Evolutionary conservation across 306 rosid species (phyloP).

Genomic region (Cajanus cajan): DNA sequence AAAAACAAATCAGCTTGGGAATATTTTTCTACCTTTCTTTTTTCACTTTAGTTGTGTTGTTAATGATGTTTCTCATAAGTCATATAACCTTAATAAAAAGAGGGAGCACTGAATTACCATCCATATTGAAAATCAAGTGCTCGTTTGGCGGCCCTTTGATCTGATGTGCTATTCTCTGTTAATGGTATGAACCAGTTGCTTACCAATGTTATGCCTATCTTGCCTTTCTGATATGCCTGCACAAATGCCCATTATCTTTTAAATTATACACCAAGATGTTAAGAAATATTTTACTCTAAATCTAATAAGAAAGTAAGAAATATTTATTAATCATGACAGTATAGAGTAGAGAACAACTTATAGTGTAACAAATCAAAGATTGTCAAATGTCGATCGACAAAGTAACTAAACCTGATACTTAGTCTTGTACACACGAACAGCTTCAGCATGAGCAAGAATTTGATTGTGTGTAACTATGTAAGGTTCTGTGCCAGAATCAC

Average conservation of each 20-base stretch:
- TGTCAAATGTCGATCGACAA: too few species aligned
- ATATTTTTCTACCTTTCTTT: too few species aligned
- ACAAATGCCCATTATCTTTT: neutral
- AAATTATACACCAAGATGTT: too few species aligned
- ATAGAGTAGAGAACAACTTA: too few species aligned
- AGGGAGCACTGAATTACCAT: conserved; percentile 42
- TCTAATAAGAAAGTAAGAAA: too few species aligned
- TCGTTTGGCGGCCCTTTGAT: conserved; percentile 35
- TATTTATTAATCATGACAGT: too few species aligned
- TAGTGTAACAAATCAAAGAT: too few species aligned
- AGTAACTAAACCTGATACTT: conserved; percentile 23
- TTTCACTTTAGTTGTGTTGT: too few species aligned
- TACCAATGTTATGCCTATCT: conserved; percentile 47
- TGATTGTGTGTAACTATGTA: conserved; percentile 21
- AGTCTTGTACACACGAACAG: neutral
- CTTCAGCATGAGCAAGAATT: conserved; percentile 21
- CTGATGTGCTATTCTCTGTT: neutral
- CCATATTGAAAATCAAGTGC: conserved; percentile 51
- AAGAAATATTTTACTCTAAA: too few species aligned
- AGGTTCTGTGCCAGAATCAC: conserved; percentile 28
- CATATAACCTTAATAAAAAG: neutral
- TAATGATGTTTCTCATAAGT: too few species aligned
- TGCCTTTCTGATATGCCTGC: conserved; percentile 47
- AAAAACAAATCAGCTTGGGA: too few species aligned
- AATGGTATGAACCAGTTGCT: conserved; percentile 38